These are phyloP conservation scores for Verticillium longisporum DNA, from an alignment of 2,329 filamentous ascomycete genomes.

Conservation along the genomic window DNA sequence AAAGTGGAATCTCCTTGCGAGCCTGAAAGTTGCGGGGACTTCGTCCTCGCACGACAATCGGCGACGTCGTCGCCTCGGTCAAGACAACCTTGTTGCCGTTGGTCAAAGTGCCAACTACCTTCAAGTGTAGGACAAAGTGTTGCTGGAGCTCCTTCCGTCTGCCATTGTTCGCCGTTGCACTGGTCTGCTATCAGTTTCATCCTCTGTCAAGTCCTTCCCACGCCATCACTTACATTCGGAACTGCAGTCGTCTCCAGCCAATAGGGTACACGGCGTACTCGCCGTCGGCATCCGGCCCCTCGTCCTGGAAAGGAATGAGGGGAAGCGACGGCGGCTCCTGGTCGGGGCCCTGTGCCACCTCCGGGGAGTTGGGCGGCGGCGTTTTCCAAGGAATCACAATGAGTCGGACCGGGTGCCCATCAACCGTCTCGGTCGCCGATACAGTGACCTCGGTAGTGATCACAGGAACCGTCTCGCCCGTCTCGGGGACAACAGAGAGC, in stretches of 20 bases:
- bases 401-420: slow-evolving; percentile 84
- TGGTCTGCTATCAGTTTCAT: slow-evolving; percentile 16
- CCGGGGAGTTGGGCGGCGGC: slow-evolving; percentile 70
- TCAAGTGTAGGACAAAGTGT: slow-evolving; percentile 86
- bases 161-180: slow-evolving; percentile 94
- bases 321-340: slow-evolving; percentile 83
- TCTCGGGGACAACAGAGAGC: slow-evolving; percentile 74
- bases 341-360: slow-evolving; percentile 58
- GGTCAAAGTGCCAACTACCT: slow-evolving; percentile 74
- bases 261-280: slow-evolving; percentile 89
- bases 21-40: slow-evolving; percentile 94
- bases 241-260: slow-evolving; percentile 89
- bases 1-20: slow-evolving; percentile 83
- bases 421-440: slow-evolving; percentile 89
- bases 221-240: slow-evolving; percentile 57
- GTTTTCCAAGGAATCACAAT: slow-evolving; percentile 99
- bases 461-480: slow-evolving; percentile 78
- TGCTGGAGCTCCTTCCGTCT: slow-evolving; percentile 92
- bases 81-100: slow-evolving; percentile 78
- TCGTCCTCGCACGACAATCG: slow-evolving; percentile 87
- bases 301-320: slow-evolving; percentile 60
- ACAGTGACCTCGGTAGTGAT: slow-evolving; percentile 79
- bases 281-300: slow-evolving; percentile 54
- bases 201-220: background rate
- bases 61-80: slow-evolving; percentile 77